Percentiles rank a stretch among this genome's conserved stretches.
Conservation (phyloP, 2,329 filamentous ascomycete species). For the Stachybotrys chlorohalonatus region DNA sequence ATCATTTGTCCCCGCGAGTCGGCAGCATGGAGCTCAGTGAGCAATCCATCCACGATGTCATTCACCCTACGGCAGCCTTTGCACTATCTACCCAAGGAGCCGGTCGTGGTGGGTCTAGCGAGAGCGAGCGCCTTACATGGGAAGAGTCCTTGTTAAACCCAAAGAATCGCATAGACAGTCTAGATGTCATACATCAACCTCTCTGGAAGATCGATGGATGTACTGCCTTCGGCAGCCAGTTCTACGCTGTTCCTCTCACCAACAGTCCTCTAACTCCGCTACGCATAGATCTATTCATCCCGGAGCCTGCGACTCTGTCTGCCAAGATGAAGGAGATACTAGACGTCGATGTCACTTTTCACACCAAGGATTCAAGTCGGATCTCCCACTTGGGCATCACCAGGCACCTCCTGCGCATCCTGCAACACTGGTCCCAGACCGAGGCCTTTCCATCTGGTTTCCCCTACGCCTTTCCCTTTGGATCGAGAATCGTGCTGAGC, state of each 20-base stretch:
- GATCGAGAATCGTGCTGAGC: slow-evolving; percentile 46
- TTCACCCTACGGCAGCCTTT: slow-evolving; percentile 50
- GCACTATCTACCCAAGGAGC: neutral
- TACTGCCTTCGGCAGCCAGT: slow-evolving; percentile 47
- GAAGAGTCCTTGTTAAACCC: slow-evolving; percentile 44
- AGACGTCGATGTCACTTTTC: slow-evolving; percentile 40
- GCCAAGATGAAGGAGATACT: slow-evolving; percentile 34
- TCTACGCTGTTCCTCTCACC: slow-evolving; percentile 47
- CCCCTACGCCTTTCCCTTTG: slow-evolving; percentile 44
- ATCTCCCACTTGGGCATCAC: slow-evolving; percentile 42
- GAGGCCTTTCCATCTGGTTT: slow-evolving; percentile 18
- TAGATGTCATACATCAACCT: slow-evolving; percentile 32
- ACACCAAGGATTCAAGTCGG: slow-evolving; percentile 40
- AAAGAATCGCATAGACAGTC: slow-evolving; percentile 51
- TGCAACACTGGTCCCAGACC: slow-evolving; percentile 39
- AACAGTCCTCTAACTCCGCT: slow-evolving; percentile 35
- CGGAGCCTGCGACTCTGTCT: slow-evolving; percentile 35
- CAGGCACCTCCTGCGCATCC: slow-evolving; percentile 42
- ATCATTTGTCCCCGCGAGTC: too few relatives aligned
- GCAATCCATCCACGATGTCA: slow-evolving; percentile 42
- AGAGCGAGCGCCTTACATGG: slow-evolving; percentile 25
- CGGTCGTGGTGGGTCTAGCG: neutral
- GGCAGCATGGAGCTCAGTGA: slow-evolving; percentile 43
- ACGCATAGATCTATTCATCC: slow-evolving; percentile 50
- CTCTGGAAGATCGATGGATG: slow-evolving; percentile 53